Conservation (phyloP, 2,329 filamentous ascomycete genomes). For the Colletotrichum eremochloae region DNA sequence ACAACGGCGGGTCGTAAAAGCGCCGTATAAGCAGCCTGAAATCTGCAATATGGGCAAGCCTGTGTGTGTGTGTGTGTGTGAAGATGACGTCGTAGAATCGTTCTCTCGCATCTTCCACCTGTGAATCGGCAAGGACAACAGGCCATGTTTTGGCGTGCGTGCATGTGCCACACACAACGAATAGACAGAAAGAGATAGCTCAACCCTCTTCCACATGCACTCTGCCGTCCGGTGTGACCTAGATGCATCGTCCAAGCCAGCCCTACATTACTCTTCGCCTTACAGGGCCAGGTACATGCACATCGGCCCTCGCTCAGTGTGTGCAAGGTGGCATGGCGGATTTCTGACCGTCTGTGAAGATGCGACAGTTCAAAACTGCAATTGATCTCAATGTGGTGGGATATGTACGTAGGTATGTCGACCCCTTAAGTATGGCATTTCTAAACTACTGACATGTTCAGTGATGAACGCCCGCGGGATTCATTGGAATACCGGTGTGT, state of each 20-base stretch:
- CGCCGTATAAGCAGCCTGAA: background rate
- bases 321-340: background rate
- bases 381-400: constrained; percentile 1
- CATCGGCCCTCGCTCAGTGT: constrained; percentile 9
- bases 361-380: constrained; percentile 2
- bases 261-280: constrained; percentile 31
- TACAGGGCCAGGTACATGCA: constrained; percentile 26
- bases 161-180: constrained; percentile 16
- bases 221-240: constrained; percentile 28
- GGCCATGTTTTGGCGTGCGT: constrained; percentile 5
- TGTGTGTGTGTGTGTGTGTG: background rate
- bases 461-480: constrained; percentile 21
- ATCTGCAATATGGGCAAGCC: background rate
- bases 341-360: constrained; percentile 4
- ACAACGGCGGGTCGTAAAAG: constrained; percentile 6
- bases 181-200: constrained; percentile 19
- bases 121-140: constrained; percentile 23
- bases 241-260: constrained; percentile 24
- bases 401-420: background rate
- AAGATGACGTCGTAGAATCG: constrained; percentile 29
- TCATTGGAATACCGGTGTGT: background rate
- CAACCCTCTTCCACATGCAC: constrained; percentile 26
- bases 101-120: constrained; percentile 12
- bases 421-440: constrained; percentile 19
- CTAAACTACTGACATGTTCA: constrained; percentile 28